Evolutionary conservation across 2,329 filamentous ascomycete genomes (phyloP).

Genomic region (Byssothecium circinans): DNA sequence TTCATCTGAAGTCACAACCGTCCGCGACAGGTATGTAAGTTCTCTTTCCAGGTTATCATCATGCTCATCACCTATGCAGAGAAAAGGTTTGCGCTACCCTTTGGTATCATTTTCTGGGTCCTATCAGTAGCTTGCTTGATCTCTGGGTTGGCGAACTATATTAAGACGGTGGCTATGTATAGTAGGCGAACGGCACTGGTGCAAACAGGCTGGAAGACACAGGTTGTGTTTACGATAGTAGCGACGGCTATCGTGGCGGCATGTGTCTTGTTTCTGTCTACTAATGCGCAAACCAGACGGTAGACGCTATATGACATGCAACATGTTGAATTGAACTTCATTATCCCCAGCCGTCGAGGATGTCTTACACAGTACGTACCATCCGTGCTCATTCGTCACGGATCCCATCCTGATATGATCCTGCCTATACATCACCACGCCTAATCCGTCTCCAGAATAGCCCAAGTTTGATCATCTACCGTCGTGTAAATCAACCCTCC

Average conservation of each 20-base stretch:
- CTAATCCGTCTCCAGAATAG: slow-evolving; percentile 66
- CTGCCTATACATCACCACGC: neutral
- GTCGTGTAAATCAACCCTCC: slow-evolving; percentile 84
- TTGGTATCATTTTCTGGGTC: slow-evolving; percentile 86
- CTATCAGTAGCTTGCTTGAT: slow-evolving; percentile 75
- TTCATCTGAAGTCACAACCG: slow-evolving; percentile 80
- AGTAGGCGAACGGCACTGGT: slow-evolving; percentile 78
- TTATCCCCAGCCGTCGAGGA: neutral
- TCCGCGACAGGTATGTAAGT: slow-evolving; percentile 42
- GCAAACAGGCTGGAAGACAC: slow-evolving; percentile 91
- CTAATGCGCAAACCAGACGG: slow-evolving; percentile 33
- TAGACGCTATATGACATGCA: slow-evolving; percentile 6
- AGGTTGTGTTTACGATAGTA: slow-evolving; percentile 62
- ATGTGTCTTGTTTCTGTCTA: slow-evolving; percentile 47
- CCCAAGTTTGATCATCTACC: slow-evolving; percentile 90
- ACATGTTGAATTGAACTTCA: neutral
- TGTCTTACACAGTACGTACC: neutral
- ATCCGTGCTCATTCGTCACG: no score
- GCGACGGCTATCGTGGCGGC: slow-evolving; percentile 45
- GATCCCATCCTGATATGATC: no score
- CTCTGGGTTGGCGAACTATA: slow-evolving; percentile 83
- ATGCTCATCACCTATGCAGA: slow-evolving; percentile 55
- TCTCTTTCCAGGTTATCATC: neutral
- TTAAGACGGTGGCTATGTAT: slow-evolving; percentile 80
- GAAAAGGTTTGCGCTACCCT: slow-evolving; percentile 73